phyloP scores from a whole-genome alignment of 225 moss, liverwort and hornwort genomes.

The Sphagnum contortum region DNA sequence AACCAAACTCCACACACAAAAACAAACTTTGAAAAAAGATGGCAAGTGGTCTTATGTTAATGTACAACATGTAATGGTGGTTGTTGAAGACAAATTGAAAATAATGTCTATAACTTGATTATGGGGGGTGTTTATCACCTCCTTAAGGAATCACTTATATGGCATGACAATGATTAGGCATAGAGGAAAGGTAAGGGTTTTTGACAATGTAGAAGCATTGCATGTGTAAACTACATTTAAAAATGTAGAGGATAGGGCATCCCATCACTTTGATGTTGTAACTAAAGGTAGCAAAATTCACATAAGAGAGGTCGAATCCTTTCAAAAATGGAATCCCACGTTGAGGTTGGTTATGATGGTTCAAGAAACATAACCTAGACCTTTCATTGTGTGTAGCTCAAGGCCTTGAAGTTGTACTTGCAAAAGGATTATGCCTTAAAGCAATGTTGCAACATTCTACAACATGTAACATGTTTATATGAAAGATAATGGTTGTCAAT shows the following conservation, averaged over 20 bases:
- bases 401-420: background rate
- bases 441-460: background rate
- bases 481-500: background rate
- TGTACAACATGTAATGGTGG: too few species aligned
- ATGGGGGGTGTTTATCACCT: too few species aligned
- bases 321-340: background rate
- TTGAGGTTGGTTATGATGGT: background rate
- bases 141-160: too few species aligned
- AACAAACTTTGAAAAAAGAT: too few species aligned
- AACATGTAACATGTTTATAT: background rate
- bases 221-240: too few species aligned
- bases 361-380: background rate
- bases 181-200: too few species aligned
- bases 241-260: background rate
- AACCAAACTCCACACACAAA: too few species aligned
- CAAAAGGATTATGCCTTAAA: background rate
- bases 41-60: too few species aligned
- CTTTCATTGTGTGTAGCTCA: background rate
- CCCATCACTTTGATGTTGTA: background rate
- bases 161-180: too few species aligned
- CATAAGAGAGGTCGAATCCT: background rate
- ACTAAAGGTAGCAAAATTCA: background rate
- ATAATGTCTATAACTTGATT: too few species aligned
- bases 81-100: too few species aligned
- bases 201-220: too few species aligned